Conservation (phyloP, 805 yeast species). For the Lachancea dasiensis region DNA sequence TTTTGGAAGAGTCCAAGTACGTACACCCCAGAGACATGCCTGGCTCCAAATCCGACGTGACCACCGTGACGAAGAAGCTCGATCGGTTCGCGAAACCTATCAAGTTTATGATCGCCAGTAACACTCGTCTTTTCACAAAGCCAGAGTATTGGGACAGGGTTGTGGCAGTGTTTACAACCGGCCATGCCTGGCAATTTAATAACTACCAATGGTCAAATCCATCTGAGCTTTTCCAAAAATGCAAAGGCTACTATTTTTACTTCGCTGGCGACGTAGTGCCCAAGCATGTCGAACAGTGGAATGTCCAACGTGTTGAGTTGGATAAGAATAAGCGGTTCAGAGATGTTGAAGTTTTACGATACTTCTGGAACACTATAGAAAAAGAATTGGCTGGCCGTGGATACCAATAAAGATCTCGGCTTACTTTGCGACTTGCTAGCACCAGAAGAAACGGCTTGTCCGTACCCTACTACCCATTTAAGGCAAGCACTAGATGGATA, state of each 20-base stretch:
- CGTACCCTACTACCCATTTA: no score
- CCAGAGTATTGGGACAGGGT: slow-evolving; percentile 99
- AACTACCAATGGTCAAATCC: slow-evolving; percentile 82
- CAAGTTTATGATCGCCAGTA: slow-evolving; percentile 65
- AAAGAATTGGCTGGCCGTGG: slow-evolving; percentile 66
- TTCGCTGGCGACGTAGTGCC: slow-evolving; percentile 80
- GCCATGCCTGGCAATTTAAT: slow-evolving; percentile 95
- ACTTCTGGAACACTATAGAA: slow-evolving; percentile 81
- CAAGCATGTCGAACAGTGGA: slow-evolving; percentile 74
- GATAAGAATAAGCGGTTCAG: slow-evolving; percentile 82
- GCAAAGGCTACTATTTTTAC: slow-evolving; percentile 73
- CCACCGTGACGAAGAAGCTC: slow-evolving; percentile 30
- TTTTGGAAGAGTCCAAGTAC: slow-evolving; percentile 67
- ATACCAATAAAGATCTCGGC: slow-evolving; percentile 28
- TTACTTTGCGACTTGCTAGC: background rate
- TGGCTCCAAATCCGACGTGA: slow-evolving; percentile 26
- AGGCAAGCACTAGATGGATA: no score
- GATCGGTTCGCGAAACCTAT: slow-evolving; percentile 29
- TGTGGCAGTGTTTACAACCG: slow-evolving; percentile 91
- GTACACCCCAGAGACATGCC: slow-evolving; percentile 43
- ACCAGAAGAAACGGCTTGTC: no score
- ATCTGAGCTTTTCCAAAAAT: slow-evolving; percentile 69
- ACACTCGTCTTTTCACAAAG: slow-evolving; percentile 78
- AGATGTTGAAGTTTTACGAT: slow-evolving; percentile 81
- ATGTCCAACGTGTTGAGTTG: slow-evolving; percentile 68